Percentiles rank a stretch among this genome's conserved stretches.
Evolutionary conservation across 2,329 filamentous ascomycete species (phyloP).

Genomic region (Xylariaceae sp.): DNA sequence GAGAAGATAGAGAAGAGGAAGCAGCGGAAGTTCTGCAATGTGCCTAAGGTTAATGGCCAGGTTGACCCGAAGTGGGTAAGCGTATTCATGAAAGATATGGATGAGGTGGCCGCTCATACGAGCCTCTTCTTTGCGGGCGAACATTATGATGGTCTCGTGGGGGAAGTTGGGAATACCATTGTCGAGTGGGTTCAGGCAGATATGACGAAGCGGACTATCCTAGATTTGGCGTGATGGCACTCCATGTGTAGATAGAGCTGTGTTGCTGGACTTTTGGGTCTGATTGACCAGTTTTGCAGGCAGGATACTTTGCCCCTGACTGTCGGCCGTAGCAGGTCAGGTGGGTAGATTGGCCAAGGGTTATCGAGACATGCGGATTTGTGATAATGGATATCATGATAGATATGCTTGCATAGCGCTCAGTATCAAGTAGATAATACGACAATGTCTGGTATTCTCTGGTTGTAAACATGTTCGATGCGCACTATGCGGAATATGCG

Average conservation of each 20-base stretch:
- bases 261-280: too few species aligned
- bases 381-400: neutral
- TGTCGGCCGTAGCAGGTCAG: neutral
- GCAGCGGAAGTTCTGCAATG: slow-evolving; percentile 71
- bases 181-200: slow-evolving; percentile 66
- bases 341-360: neutral
- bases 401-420: neutral
- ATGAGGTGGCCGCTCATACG: slow-evolving; percentile 82
- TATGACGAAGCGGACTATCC: slow-evolving; percentile 39
- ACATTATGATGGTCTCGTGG: slow-evolving; percentile 72
- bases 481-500: too few species aligned
- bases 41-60: slow-evolving; percentile 52
- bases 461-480: too few species aligned
- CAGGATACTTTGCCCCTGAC: neutral
- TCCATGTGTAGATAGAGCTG: too few species aligned
- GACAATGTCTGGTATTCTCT: neutral
- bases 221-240: slow-evolving; percentile 25
- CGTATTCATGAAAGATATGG: slow-evolving; percentile 75
- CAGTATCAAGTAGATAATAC: neutral
- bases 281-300: neutral
- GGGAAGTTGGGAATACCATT: slow-evolving; percentile 63
- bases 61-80: slow-evolving; percentile 70
- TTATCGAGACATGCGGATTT: neutral
- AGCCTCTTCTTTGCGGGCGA: slow-evolving; percentile 69
- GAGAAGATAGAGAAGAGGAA: slow-evolving; percentile 36